Conservation (phyloP, 163 green algal species). For the Scenedesmus sp. region DNA sequence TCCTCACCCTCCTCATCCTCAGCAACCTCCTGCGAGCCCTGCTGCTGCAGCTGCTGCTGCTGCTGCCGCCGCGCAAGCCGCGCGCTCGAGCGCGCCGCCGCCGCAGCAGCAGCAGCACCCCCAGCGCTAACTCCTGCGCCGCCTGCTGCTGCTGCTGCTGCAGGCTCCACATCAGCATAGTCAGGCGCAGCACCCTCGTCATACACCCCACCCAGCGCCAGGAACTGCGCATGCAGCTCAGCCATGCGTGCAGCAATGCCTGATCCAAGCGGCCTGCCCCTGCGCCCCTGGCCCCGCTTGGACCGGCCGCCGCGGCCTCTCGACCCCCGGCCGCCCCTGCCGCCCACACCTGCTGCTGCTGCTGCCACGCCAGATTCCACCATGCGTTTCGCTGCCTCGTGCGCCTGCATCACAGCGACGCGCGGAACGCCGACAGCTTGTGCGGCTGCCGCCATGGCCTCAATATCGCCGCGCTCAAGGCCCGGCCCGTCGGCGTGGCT, state of each 20-base stretch:
- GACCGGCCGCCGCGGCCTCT: neutral
- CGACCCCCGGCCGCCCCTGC: neutral
- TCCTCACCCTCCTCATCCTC: neutral
- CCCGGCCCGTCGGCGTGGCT: neutral
- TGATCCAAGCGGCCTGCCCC: neutral
- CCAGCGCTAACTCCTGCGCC: neutral
- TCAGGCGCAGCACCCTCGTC: neutral
- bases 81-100: neutral
- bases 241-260: constrained; percentile 43
- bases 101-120: neutral
- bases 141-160: neutral
- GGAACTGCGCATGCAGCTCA: constrained; percentile 41
- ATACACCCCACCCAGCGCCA: constrained; percentile 18
- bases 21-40: neutral
- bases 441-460: constrained; percentile 35
- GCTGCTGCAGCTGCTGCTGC: constrained; percentile 8
- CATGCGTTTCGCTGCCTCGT: constrained; percentile 8
- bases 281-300: neutral
- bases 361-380: neutral
- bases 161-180: neutral
- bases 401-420: constrained; percentile 14
- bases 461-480: constrained; percentile 17
- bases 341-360: neutral
- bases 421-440: neutral
- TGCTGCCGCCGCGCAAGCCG: neutral